Evolutionary conservation across 306 rosid species (phyloP).

Genomic region (Sicyos baderoa): DNA sequence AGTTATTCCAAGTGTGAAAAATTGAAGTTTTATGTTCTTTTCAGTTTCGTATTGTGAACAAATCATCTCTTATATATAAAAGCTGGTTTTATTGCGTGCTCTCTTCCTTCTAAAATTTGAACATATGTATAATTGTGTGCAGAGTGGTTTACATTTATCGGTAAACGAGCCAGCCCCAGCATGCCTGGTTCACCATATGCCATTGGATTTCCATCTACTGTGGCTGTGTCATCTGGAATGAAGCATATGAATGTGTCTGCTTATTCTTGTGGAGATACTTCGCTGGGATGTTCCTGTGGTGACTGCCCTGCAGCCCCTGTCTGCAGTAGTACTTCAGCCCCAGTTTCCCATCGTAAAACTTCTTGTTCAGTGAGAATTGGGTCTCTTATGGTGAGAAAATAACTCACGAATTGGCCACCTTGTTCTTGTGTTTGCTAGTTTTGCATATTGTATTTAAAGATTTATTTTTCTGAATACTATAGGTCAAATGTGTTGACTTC

Average conservation of each 20-base stretch:
- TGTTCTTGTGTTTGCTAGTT: constrained; percentile 10
- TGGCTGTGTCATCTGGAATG: constrained; percentile 56
- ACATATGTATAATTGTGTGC: constrained; percentile 27
- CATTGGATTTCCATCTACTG: constrained; percentile 48
- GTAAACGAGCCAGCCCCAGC: constrained; percentile 50
- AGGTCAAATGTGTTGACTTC: constrained; percentile 85
- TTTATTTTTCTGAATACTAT: constrained; percentile 32
- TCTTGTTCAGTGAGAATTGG: constrained; percentile 75
- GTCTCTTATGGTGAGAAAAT: constrained; percentile 58
- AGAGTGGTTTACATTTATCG: constrained; percentile 90
- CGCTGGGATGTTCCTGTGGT: constrained; percentile 96
- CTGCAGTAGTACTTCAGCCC: constrained; percentile 55
- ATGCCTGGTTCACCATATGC: constrained; percentile 82
- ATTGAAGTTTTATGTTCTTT: not conserved
- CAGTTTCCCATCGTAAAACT: constrained; percentile 37
- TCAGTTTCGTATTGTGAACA: not conserved
- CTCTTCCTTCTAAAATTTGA: constrained; percentile 12
- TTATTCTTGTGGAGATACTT: constrained; percentile 81
- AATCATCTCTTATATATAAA: not conserved
- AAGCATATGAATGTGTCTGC: constrained; percentile 84
- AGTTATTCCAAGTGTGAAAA: constrained; percentile 7
- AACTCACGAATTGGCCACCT: constrained; percentile 21
- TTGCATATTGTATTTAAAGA: constrained; percentile 8
- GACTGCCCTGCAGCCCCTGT: constrained; percentile 82
- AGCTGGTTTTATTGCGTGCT: not conserved